Conservation (phyloP, 495 filamentous ascomycete species). For the Alectoria sarmentosa region DNA sequence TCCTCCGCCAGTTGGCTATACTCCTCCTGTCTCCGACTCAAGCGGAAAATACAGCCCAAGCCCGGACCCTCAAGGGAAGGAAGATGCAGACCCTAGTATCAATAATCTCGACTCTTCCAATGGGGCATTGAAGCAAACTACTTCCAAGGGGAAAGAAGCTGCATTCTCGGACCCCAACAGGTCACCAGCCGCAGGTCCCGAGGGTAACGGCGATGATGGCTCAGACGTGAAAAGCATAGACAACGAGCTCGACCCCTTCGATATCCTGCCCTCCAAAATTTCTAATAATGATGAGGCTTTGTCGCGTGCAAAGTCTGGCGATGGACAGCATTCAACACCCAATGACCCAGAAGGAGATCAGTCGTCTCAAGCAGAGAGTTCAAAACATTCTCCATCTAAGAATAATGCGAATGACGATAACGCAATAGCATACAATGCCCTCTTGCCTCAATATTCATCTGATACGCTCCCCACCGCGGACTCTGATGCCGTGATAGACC, state of each 20-base stretch:
- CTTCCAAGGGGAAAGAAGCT: not conserved
- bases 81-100: not conserved
- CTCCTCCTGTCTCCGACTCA: not conserved
- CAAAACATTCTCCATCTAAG: not conserved
- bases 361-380: not conserved
- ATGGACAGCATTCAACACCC: not conserved
- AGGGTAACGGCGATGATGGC: not conserved
- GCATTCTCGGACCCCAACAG: not conserved
- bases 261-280: not conserved
- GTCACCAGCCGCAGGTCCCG: not conserved
- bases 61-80: not conserved
- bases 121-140: not conserved
- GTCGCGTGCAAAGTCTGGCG: not conserved
- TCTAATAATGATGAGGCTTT: not conserved
- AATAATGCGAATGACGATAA: not conserved
- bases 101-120: not conserved
- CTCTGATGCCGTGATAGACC: not conserved
- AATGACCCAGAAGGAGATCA: not conserved
- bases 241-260: not conserved
- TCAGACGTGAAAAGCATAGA: not conserved
- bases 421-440: not conserved
- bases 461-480: no score
- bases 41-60: not conserved
- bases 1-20: no score
- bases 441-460: not conserved